phyloP scores from a whole-genome alignment of 805 yeast species.

The Ogataea ramenticola region DNA sequence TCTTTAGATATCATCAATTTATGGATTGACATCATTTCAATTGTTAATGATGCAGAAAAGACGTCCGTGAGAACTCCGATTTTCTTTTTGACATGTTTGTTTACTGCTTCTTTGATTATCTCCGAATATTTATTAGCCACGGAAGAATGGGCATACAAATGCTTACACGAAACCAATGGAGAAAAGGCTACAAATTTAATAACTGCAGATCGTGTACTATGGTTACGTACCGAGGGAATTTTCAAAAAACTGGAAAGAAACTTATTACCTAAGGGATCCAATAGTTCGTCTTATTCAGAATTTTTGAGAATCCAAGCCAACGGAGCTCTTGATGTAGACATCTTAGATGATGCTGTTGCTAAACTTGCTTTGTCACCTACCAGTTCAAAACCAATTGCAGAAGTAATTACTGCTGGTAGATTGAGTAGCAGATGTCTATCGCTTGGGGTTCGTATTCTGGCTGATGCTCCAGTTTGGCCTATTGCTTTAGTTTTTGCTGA shows the following conservation, averaged over 20 bases:
- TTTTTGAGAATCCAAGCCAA: constrained; percentile 50
- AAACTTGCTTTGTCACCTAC: constrained; percentile 39
- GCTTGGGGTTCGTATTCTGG: constrained; percentile 67
- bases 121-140: constrained; percentile 54
- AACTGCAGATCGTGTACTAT: constrained; percentile 47
- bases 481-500: constrained; percentile 73
- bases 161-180: constrained; percentile 10
- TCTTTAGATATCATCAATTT: constrained; percentile 53
- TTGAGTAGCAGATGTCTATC: constrained; percentile 53
- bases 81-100: constrained; percentile 64
- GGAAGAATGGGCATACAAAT: constrained; percentile 44
- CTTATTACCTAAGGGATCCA: constrained; percentile 43
- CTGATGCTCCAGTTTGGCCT: constrained; percentile 88
- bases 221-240: constrained; percentile 57
- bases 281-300: constrained; percentile 50
- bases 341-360: constrained; percentile 42
- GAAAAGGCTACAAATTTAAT: constrained; percentile 7
- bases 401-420: constrained; percentile 40
- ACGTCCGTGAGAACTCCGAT: constrained; percentile 70
- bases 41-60: constrained; percentile 55
- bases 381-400: constrained; percentile 36
- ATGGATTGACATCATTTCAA: constrained; percentile 69
- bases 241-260: constrained; percentile 55
- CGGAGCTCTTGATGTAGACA: constrained; percentile 49
- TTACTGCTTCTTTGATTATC: constrained; percentile 52